Conservation (phyloP, 352 stramenopile species). For the Globisporangium megalacanthum region DNA sequence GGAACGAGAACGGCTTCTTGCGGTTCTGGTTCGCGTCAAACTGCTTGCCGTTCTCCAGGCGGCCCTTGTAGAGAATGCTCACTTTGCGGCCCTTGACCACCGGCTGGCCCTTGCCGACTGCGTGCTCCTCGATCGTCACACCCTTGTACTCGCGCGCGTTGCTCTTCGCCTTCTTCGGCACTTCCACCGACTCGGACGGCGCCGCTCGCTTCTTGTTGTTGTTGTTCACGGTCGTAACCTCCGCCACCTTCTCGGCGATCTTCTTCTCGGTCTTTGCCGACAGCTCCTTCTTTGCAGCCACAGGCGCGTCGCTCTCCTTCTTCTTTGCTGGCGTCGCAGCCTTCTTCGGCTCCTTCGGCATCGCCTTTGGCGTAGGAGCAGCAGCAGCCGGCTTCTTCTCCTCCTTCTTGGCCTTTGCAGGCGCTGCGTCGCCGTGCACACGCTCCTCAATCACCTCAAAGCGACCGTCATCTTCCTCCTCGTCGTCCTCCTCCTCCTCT, state of each 20-base stretch:
- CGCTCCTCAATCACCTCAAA: constrained; percentile 80
- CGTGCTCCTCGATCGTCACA: constrained; percentile 71
- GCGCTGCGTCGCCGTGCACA: constrained; percentile 32
- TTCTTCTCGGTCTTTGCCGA: constrained; percentile 48
- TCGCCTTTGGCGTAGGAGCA: constrained; percentile 18
- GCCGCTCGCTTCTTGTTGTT: constrained; percentile 68
- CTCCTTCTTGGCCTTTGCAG: constrained; percentile 21
- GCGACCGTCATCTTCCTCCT: constrained; percentile 20
- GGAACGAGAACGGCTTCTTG: constrained; percentile 83
- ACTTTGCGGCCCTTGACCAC: constrained; percentile 67
- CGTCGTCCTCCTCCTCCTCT: constrained; percentile 36
- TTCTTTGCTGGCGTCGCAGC: constrained; percentile 25
- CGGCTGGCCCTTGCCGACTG: constrained; percentile 60
- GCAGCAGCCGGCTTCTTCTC: constrained; percentile 12
- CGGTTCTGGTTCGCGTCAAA: constrained; percentile 79
- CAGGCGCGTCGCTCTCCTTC: constrained; percentile 33
- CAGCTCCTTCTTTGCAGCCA: constrained; percentile 28
- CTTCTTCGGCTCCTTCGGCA: constrained; percentile 22
- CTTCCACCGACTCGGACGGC: constrained; percentile 46
- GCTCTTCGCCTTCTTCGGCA: constrained; percentile 76
- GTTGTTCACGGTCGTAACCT: constrained; percentile 26
- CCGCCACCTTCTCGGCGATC: constrained; percentile 44
- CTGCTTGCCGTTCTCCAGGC: constrained; percentile 79
- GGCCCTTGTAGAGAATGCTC: constrained; percentile 77
- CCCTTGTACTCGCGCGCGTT: constrained; percentile 61